Base-by-base conservation (phyloP, 805 yeast genomes). In the Lipomyces yamadae region DNA sequence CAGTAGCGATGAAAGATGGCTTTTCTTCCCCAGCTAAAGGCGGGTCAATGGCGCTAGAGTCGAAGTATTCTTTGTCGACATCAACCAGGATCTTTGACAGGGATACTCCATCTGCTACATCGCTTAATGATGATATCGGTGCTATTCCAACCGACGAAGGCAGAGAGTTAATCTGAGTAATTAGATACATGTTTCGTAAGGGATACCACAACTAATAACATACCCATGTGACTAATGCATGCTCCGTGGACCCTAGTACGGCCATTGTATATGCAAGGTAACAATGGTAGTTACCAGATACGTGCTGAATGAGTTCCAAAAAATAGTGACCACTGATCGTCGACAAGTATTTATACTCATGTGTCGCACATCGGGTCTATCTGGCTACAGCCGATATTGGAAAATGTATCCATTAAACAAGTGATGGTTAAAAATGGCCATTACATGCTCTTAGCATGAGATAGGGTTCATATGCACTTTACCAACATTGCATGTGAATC, bases 1-100 rank as follows among this genome's bases (percentile, higher is more conserved):
- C 64, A 10, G 57, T 56, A 4, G 62, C 59, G 53, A 68, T 68
- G 42, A 68, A 68, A 39, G 70, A 62, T 15, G 60, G 60, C 13
- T 56, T 13, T 32, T 48, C 54, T 13, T 50, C 63, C 24, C 15
- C 50, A 29, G 13, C 34, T 42, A 8, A n/a, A 4, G 65, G 7
- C 18, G 64, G 34, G 2, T 18, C 64, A 24, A 66, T 58, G 5
- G 42, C 50, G 24, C 56, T 48, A 18, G 64, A 35, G 7, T 54
- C 39, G 56, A 68, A 68, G 15, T 32, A 24, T 15, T 53, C 62
- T 5, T 55, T 39, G 30, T 64, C 63, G 15, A 66, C n/a, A 11
- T 24, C 18, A n/a, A 15, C 30, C 4, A 68, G 61, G 13, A 68
- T 68, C 45, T 53, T 39, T 4, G 71, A 68, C 18, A 66, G 34